Conservation (phyloP, 1,139 yeast genomes). For the Scheffersomyces titani region DNA sequence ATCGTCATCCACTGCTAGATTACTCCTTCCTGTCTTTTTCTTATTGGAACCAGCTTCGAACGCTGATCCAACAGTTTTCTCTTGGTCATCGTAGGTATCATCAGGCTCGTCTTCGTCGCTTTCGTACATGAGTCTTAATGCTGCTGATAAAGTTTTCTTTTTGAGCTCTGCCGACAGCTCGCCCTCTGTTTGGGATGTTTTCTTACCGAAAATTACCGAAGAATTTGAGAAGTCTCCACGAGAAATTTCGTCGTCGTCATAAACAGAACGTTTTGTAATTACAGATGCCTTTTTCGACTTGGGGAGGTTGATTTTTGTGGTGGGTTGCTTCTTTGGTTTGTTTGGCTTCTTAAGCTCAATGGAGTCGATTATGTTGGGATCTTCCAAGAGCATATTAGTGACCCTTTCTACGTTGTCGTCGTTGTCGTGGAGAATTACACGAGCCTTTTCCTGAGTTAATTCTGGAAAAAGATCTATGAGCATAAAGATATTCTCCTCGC, state of each 20-base stretch:
- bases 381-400: slow-evolving; percentile 62
- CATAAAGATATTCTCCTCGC: slow-evolving; percentile 40
- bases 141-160: slow-evolving; percentile 61
- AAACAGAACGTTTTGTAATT: slow-evolving; percentile 18
- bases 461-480: slow-evolving; percentile 64
- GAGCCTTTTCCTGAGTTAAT: slow-evolving; percentile 45
- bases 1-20: slow-evolving; percentile 16
- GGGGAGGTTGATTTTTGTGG: slow-evolving; percentile 4
- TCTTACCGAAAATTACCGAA: slow-evolving; percentile 23
- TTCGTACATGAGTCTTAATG: slow-evolving; percentile 65
- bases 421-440: slow-evolving; percentile 46
- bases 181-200: slow-evolving; percentile 14
- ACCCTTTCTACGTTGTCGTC: slow-evolving; percentile 57
- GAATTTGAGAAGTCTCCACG: slow-evolving; percentile 19
- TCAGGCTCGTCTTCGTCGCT: slow-evolving; percentile 81
- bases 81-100: slow-evolving; percentile 82
- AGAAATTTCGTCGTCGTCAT: slow-evolving; percentile 32
- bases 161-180: slow-evolving; percentile 36
- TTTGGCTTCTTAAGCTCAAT: slow-evolving; percentile 17
- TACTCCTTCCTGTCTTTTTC: slow-evolving; percentile 7
- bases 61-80: slow-evolving; percentile 40
- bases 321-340: slow-evolving; percentile 8
- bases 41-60: slow-evolving; percentile 15
- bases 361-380: slow-evolving; percentile 43
- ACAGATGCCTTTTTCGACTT: slow-evolving; percentile 1